A percentile compares a stretch with the other conserved stretches of the same genome.
These are phyloP conservation scores for Babesia bigemina DNA, from an alignment of 169 alveolate species.

Conservation along the genomic window DNA sequence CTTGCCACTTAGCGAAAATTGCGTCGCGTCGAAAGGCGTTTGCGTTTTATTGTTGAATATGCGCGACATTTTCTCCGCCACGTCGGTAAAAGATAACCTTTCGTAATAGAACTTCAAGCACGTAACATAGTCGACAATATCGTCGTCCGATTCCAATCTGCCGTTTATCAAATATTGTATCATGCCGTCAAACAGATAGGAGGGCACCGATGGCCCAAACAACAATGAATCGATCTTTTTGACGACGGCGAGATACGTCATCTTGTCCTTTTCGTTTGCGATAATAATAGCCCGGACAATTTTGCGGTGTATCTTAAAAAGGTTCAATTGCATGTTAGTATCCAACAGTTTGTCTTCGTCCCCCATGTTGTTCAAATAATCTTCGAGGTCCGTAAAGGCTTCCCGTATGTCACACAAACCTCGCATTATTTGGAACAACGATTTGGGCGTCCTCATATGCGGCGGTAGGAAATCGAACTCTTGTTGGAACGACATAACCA, in stretches of 20 bases:
- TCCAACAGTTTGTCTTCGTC: constrained; percentile 1
- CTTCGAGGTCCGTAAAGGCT: constrained; percentile 22
- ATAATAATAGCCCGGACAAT: constrained; percentile 11
- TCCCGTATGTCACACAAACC: constrained; percentile 11
- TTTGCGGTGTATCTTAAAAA: constrained; percentile 38
- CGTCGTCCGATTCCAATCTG: background rate
- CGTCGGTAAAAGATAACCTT: constrained; percentile 11
- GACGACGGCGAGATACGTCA: constrained; percentile 1
- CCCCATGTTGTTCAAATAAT: background rate
- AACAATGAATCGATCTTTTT: constrained; percentile 25
- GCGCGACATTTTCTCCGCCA: constrained; percentile 6
- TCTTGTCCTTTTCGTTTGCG: constrained; percentile 5
- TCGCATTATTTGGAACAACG: constrained; percentile 25
- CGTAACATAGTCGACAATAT: background rate
- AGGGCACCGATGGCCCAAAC: constrained; percentile 19
- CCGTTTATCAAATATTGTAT: constrained; percentile 10
- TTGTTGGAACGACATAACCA: constrained; percentile 6
- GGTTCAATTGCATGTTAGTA: constrained; percentile 12
- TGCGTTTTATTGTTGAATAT: background rate
- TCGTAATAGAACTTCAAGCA: constrained; percentile 33
- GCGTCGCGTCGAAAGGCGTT: background rate
- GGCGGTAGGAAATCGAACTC: constrained; percentile 21
- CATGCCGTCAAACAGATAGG: constrained; percentile 41
- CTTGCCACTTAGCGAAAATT: constrained; percentile 8
- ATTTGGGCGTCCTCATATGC: background rate